Base-by-base conservation (phyloP, 1,284 basidiomycete genomes). In the Coniferiporia sulphurascens region DNA sequence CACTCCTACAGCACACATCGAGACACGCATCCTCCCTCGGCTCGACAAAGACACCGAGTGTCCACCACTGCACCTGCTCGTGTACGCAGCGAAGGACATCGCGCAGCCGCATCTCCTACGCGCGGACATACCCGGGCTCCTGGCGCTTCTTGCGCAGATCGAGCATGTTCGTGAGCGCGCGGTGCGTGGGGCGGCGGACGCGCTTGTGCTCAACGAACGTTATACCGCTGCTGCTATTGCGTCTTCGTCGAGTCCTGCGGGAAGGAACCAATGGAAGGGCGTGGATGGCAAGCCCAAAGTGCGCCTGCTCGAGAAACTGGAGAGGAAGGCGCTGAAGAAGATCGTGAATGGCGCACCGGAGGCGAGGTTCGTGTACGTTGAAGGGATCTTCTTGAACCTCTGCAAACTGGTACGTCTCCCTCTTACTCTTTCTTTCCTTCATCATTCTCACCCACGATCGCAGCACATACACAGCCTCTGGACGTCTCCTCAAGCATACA, bases 91-190 rank as follows among this genome's bases (percentile, higher is more conserved):
- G 0, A 34, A 27, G 15, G 21, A 21, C 21, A 38, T 59, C 34
- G 22, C 44, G 1, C 8, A 59, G 12, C 58, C 58, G 3, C 38
- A 15, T 17, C 13, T 55, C 4, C 22, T 34, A 6, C 51, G 27
- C 32, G 55, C 52, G 9, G 17, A 44, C 19, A 52, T 56, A 6
- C 59, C 53, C 32, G 34, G 19, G 1, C 34, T 60, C 0, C 52
- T 60, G 12, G 59, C 55, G 8, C n/a, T 60, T 7, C 21, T 60
- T 27, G 59, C 41, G 7, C 43, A 56, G 13, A 44, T 60, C 5
- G 53, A 60, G 17, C 32, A 10, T 10, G 35, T 52, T 22, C 59
- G 59, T 7, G 32, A 13, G 22, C 48, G 22, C 17, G 49, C 43
- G 7, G 38, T 36, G 12, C 41, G 50, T 9, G 38, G 50, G 10